These are phyloP conservation scores for Dactylonectria macrodidyma DNA, from an alignment of 2,329 filamentous ascomycete species.

Conservation along the genomic window DNA sequence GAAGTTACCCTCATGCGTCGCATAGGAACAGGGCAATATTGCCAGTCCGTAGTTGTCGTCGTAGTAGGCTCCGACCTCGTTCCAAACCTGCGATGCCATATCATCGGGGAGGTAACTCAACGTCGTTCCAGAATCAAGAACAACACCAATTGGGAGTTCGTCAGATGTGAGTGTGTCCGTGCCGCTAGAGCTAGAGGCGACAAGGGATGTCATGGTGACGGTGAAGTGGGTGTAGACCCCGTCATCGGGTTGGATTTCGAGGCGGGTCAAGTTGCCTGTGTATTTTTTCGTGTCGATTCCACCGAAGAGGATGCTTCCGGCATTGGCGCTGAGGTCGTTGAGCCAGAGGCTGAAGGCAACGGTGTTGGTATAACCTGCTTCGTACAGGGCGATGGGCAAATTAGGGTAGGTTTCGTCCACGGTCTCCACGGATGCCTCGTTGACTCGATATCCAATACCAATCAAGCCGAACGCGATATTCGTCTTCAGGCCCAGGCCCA, in stretches of 20 bases:
- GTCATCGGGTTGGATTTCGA: constrained; percentile 67
- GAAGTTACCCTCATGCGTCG: constrained; percentile 63
- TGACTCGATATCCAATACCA: constrained; percentile 72
- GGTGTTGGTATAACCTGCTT: constrained; percentile 74
- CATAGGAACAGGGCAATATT: constrained; percentile 66
- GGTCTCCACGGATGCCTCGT: constrained; percentile 61
- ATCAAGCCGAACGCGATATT: constrained; percentile 71
- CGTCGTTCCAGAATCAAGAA: constrained; percentile 84
- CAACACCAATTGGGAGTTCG: constrained; percentile 67
- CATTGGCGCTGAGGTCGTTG: constrained; percentile 71
- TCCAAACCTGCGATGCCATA: constrained; percentile 68
- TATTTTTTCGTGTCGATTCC: constrained; percentile 86
- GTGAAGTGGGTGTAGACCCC: constrained; percentile 62
- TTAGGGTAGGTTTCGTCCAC: constrained; percentile 64
- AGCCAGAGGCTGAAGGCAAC: constrained; percentile 82
- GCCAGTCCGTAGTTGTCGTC: constrained; percentile 54
- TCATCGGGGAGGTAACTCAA: constrained; percentile 78
- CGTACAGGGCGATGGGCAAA: constrained; percentile 75
- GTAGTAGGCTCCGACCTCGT: constrained; percentile 68
- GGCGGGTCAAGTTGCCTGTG: constrained; percentile 71
- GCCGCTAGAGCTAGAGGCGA: constrained; percentile 64
- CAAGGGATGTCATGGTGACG: constrained; percentile 64
- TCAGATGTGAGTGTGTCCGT: constrained; percentile 61
- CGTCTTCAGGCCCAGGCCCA: constrained; percentile 70
- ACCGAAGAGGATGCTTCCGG: constrained; percentile 83